Conservation (phyloP, 352 stramenopile genomes). For the Ophiocytium majus region DNA sequence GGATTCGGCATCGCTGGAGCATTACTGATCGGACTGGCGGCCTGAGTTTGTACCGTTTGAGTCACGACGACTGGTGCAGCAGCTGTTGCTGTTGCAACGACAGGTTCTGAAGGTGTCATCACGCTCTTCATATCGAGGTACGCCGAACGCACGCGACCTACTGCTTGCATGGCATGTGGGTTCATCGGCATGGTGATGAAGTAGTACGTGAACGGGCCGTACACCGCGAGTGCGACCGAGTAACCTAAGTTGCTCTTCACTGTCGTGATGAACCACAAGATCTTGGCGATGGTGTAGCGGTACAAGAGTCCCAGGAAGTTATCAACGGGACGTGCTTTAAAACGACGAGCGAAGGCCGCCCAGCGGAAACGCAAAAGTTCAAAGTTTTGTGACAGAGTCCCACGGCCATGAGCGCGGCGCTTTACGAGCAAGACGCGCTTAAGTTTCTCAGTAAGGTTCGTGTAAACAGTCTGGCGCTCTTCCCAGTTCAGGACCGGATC, state of each 20-base stretch:
- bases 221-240: neutral
- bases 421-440: neutral
- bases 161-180: slow-evolving; percentile 1
- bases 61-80: too few relatives aligned
- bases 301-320: neutral
- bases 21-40: neutral
- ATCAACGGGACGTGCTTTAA: neutral
- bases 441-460: neutral
- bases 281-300: neutral
- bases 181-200: slow-evolving; percentile 17
- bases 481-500: slow-evolving; percentile 6
- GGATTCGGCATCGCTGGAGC: neutral
- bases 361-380: too few relatives aligned
- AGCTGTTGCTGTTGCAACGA: too few relatives aligned
- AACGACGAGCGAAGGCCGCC: too few relatives aligned
- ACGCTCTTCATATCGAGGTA: neutral
- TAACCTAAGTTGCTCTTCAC: slow-evolving; percentile 2
- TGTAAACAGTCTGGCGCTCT: neutral
- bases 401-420: neutral
- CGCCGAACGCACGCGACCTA: neutral
- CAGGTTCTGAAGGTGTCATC: too few relatives aligned
- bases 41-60: neutral
- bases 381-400: neutral
- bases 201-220: slow-evolving; percentile 8
- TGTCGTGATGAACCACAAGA: neutral